Base-by-base conservation (phyloP, 768 basidiomycete species). In the Suillus hirtellus region DNA sequence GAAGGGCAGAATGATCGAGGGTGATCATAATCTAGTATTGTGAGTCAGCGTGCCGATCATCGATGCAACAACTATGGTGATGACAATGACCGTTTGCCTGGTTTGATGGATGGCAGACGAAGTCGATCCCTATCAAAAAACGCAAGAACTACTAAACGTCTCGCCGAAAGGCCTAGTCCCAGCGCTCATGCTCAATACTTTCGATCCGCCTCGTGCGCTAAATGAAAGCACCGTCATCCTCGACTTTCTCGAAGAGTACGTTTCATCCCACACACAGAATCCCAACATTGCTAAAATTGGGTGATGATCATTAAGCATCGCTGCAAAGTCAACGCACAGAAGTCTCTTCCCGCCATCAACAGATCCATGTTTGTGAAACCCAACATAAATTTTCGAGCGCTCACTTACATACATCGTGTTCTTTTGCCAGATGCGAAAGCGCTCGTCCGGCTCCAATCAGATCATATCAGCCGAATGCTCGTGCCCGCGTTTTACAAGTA, bases 161-260 rank as follows among this genome's bases (percentile, higher is more conserved):
- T 93, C 91, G 17, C 91, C 92, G 1, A 92, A 90, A 68, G 92
- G 93, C 0, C 81, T 95, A 4, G 90, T 95, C 1, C 92, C 92
- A 0, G 90, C 82, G 0, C 68, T 91, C 35, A 84, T 81, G 67
- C 73, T 92, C 61, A 76, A 86, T 67, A 75, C 75, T 3, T 84
- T 79, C 64, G 72, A 71, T 55, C 88, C 87, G 0, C 85, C 89
- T 0, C 77, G 85, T 42, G 83, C 86, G 0, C 75, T 93, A 15
- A 89, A 93, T 71, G 93, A 94, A 72, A 92, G 89, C 69, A 90
- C 86, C 0, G 86, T 92, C 42, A 89, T 93, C 64, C 72, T 93
- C 63, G 90, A 92, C 52, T 95, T 83, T 69, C 77, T 95, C 50
- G 87, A 93, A 77, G 90, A 92, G 89, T 91, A 64, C 37, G 82